Evolutionary conservation across 2,329 filamentous ascomycete genomes (phyloP).

Genomic region (Trichoderma sp.): DNA sequence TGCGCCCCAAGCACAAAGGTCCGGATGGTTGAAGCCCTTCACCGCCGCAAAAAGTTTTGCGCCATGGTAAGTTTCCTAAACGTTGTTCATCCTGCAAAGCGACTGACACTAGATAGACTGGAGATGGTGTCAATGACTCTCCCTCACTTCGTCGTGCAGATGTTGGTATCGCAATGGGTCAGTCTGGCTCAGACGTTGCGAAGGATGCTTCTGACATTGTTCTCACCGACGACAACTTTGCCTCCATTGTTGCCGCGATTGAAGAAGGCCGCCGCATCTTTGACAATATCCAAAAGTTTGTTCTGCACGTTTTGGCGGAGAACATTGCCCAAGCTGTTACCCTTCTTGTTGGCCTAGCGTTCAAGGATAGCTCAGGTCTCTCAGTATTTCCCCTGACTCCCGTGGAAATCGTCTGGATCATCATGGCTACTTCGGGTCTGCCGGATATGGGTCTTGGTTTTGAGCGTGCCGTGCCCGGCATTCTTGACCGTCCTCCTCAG

Average conservation of each 20-base stretch:
- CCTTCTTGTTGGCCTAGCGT: neutral
- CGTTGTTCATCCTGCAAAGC: neutral
- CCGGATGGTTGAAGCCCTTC: neutral
- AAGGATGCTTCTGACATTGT: slow-evolving; percentile 68
- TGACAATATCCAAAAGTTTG: slow-evolving; percentile 72
- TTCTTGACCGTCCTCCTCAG: neutral
- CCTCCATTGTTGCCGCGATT: slow-evolving; percentile 67
- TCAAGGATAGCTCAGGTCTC: neutral
- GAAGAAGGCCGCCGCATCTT: slow-evolving; percentile 69
- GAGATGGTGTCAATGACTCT: neutral
- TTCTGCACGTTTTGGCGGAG: slow-evolving; percentile 63
- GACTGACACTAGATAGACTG: neutral
- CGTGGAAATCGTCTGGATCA: neutral
- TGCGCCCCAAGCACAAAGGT: neutral
- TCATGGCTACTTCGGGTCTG: neutral
- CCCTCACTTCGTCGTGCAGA: neutral
- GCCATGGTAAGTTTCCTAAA: neutral
- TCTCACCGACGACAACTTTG: slow-evolving; percentile 70
- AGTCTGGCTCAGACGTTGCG: slow-evolving; percentile 66
- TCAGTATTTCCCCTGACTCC: neutral
- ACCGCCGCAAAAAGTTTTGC: neutral
- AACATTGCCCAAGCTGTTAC: slow-evolving; percentile 65
- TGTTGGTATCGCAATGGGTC: slow-evolving; percentile 42
- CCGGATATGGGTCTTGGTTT: neutral
- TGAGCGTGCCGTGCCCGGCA: neutral